These are phyloP conservation scores for Eimeria tenella DNA, from an alignment of 169 alveolate species.

Conservation along the genomic window DNA sequence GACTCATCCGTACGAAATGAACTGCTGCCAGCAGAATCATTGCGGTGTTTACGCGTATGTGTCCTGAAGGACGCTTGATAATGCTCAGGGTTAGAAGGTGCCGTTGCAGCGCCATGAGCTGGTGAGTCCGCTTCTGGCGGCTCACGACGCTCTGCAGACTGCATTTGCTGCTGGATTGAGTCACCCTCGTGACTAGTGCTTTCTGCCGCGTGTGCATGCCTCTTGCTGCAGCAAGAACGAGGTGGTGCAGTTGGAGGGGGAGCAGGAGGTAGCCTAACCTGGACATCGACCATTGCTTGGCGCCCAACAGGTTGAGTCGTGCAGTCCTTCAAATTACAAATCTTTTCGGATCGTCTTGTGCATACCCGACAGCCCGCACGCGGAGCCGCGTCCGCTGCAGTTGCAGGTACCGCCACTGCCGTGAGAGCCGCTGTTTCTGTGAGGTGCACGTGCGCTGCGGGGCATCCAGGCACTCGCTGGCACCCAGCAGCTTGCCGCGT, in stretches of 20 bases:
- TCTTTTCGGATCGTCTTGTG: neutral
- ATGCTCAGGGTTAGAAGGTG: neutral
- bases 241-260: neutral
- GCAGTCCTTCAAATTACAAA: neutral
- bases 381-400: neutral
- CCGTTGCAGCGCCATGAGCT: neutral
- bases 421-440: slow-evolving; percentile 37
- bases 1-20: slow-evolving; percentile 40
- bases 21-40: slow-evolving; percentile 41
- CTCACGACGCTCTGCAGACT: neutral
- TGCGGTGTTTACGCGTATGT: neutral
- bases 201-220: neutral
- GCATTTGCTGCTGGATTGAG: slow-evolving; percentile 5
- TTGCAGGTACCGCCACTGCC: slow-evolving; percentile 49
- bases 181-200: neutral
- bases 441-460: neutral
- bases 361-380: slow-evolving; percentile 19
- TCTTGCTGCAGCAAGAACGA: neutral
- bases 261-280: slow-evolving; percentile 57
- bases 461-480: neutral
- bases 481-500: neutral
- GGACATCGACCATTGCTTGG: slow-evolving; percentile 49
- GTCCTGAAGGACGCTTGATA: neutral
- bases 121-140: neutral
- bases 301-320: neutral